These are phyloP conservation scores for Suillus luteus DNA, from an alignment of 768 basidiomycete genomes.

Conservation along the genomic window DNA sequence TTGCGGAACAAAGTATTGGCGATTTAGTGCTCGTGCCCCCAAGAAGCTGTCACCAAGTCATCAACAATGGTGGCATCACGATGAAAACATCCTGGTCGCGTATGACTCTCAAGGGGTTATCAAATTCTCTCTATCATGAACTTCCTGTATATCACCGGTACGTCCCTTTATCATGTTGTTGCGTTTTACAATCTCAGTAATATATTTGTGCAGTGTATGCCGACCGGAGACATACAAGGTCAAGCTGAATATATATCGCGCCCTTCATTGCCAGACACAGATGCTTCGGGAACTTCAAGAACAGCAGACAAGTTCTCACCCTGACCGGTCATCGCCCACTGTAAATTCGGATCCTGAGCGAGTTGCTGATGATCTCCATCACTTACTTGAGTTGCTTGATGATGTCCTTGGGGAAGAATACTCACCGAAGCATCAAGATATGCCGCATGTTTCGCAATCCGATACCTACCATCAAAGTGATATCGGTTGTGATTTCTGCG, in stretches of 20 bases:
- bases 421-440: constrained; percentile 24
- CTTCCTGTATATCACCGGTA: constrained; percentile 81
- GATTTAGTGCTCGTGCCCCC: constrained; percentile 84
- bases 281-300: constrained; percentile 16
- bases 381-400: constrained; percentile 48
- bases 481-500: constrained; percentile 76
- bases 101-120: constrained; percentile 69
- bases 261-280: constrained; percentile 42
- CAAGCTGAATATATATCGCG: constrained; percentile 63
- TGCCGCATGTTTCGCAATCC: constrained; percentile 34
- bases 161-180: constrained; percentile 10
- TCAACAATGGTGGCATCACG: constrained; percentile 79
- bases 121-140: constrained; percentile 66
- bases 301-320: neutral
- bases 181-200: neutral
- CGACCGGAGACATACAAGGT: constrained; percentile 76
- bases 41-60: constrained; percentile 80
- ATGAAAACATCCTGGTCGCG: constrained; percentile 87
- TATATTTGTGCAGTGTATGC: constrained; percentile 58
- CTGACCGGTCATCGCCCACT: neutral
- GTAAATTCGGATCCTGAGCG: constrained; percentile 4
- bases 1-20: constrained; percentile 72
- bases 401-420: constrained; percentile 53
- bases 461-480: constrained; percentile 25
- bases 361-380: constrained; percentile 28